Evolutionary conservation across 1,139 yeast genomes (phyloP), one percentile per base, ranked within the genome.

Genomic region (Chernovozyma aurita): DNA sequence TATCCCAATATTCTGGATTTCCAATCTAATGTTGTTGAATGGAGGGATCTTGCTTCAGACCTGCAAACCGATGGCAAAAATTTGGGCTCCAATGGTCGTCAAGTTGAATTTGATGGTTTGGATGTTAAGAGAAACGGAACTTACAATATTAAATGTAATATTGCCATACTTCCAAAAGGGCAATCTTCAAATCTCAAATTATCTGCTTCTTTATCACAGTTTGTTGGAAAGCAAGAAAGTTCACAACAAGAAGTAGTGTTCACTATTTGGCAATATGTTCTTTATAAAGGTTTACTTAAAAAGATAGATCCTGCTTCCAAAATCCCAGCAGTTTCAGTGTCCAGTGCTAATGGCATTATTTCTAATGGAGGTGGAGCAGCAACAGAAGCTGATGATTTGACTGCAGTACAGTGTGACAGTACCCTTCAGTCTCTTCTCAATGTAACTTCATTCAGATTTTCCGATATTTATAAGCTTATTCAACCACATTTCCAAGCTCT

Each of bases 241-340:
- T 81, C 95, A 4, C 88, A 88, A 55, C 92, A 92, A 41, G 96
- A 86, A 40, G 83, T 94, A 28, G 78, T 92, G 20, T 86, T 80
- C 48, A 78, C 81, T 18, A 65, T 92, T 36, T 92, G 97, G 90
- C 92, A 86, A 59, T 92, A 92, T 56, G 83, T 85, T 36, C 80
- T 85, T 50, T 76, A 76, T 59, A 85, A 85, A 52, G 78, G 81
- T 44, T 66, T 87, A 46, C 73, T 69, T 45, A 85, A 76, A 50
- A 62, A 56, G 38, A 52, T 57, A 15, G 63, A 57, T 27, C 43
- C 50, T 25, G 53, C 59, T 38, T 48, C 63, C 17, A 57, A 52
- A 28, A 70, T 70, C 6, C 65, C 71, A 9, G 73, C 73, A 1
- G 70, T 70, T 2, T 49, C 65, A 1, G 47, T 56, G 5, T 39